Evolutionary conservation across 148 eudicot species (phyloP), one percentile per base, ranked within the genome.

Genomic region (Rhododendron kiyosumense): DNA sequence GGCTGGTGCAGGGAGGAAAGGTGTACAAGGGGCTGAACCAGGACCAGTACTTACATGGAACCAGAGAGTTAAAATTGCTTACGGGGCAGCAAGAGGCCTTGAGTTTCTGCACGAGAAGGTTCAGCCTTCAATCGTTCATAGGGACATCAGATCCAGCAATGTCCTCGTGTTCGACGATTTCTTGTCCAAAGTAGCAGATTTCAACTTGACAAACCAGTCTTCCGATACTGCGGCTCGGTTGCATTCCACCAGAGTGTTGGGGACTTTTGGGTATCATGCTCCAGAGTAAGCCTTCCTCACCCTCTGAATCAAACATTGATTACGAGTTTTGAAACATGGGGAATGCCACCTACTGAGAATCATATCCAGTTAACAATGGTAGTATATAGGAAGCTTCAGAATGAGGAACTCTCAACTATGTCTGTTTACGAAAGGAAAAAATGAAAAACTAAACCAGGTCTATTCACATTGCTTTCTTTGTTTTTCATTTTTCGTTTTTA

Each of bases 261-360:
- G 95, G 61, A 93, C 95, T 69, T 93, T 93, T 83, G 95, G 95
- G 49, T 93, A 93, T 86, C 95, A 93, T 89, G 94, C 95, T 59
- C 95, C 95, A 63, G 95, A 93, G 95, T 93, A 91, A 90, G 67
- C 26, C 10, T 46, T 46, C 30, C 43, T 30, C 41, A 30, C 7
- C 83, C 86, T 75, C 18, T 32, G 32, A 65, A 65, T 15, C 76
- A 26, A 7, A 65, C 85, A 63, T 26, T 34, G 48, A 45, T 34
- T 9, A 63, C 10, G 10, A 43, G 85, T 67, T 28, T 26, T 65
- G 22, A 69, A 69, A 13, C 30, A 14, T 22, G 24, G 52, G 17
- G 75, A 69, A 28, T 69, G 75, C 75, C 75, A 69, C 75, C 75
- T 28, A 12, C 36, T 69, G 75, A 69, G 75, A 28, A 69, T n/a